Percentiles rank a stretch among this genome's conserved stretches.
Conservation (phyloP, 306 rosid species). For the Cicer pinnatifidum region DNA sequence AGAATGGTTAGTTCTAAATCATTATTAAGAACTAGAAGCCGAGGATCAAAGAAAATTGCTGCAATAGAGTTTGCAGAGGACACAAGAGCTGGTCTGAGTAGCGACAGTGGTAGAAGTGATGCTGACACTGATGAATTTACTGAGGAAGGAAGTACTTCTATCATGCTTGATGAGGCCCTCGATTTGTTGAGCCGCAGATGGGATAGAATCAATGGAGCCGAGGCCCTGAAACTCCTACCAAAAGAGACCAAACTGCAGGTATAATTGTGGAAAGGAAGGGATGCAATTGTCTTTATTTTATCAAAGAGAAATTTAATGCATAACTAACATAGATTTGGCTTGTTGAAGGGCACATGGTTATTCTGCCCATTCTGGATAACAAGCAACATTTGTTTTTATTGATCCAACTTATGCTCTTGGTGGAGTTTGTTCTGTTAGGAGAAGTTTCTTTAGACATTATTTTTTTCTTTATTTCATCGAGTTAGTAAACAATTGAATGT, state of each 20-base stretch:
- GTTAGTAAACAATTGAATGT: conserved; percentile 39
- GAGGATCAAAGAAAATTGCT: conserved; percentile 83
- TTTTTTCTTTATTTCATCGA: conserved; percentile 18
- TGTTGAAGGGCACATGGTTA: conserved; percentile 4
- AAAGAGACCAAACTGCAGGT: conserved; percentile 95
- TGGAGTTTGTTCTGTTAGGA: conserved; percentile 19
- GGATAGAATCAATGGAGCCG: conserved; percentile 95
- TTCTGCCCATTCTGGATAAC: not conserved
- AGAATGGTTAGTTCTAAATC: conserved; percentile 57
- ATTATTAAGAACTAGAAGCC: conserved; percentile 60
- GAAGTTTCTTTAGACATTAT: not conserved
- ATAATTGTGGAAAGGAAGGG: conserved; percentile 31
- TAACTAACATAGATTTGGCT: conserved; percentile 1
- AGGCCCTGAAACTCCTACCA: conserved; percentile 90
- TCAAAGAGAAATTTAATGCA: not conserved
- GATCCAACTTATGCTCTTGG: conserved; percentile 14
- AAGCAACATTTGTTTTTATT: conserved; percentile 12
- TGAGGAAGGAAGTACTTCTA: conserved; percentile 62
- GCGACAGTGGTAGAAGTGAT: conserved; percentile 90
- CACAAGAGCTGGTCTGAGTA: conserved; percentile 59
- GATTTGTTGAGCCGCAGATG: conserved; percentile 90
- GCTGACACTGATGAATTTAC: conserved; percentile 75
- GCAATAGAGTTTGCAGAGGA: conserved; percentile 94
- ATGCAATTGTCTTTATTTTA: not conserved
- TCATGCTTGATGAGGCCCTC: conserved; percentile 91